A percentile compares a stretch with the other conserved stretches of the same genome.
Evolutionary conservation across 345 rosid genomes (phyloP).

Genomic region (Crucihimalaya himalaica): DNA sequence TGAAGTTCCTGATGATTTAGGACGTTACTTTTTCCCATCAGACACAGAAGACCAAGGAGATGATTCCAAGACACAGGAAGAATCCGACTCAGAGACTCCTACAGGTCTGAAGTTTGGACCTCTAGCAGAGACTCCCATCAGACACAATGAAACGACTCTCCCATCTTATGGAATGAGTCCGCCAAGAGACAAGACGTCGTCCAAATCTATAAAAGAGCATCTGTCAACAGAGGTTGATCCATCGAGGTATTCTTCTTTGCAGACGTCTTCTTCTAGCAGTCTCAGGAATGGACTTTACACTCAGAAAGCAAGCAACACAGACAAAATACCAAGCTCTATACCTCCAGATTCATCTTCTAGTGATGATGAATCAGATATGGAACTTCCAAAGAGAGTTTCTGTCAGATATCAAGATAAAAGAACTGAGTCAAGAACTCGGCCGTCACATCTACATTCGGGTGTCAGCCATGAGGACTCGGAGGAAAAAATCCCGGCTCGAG

Average conservation of each 20-base stretch:
- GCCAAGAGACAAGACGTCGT: constrained; percentile 29
- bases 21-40: constrained; percentile 39
- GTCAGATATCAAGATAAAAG: constrained; percentile 38
- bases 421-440: constrained; percentile 39
- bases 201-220: constrained; percentile 44
- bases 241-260: constrained; percentile 35
- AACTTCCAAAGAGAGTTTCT: constrained; percentile 32
- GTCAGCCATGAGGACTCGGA: constrained; percentile 42
- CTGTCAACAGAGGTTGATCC: constrained; percentile 36
- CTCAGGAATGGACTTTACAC: constrained; percentile 38
- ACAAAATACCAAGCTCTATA: constrained; percentile 37
- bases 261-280: no score
- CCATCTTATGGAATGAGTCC: constrained; percentile 50
- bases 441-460: constrained; percentile 44
- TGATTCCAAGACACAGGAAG: constrained; percentile 40
- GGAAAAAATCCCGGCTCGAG: constrained; percentile 43
- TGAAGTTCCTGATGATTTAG: constrained; percentile 39
- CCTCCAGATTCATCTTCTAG: constrained; percentile 37
- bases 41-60: constrained; percentile 38
- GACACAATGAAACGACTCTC: constrained; percentile 49
- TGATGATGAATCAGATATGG: constrained; percentile 47
- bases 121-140: no score
- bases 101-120: constrained; percentile 47
- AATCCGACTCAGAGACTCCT: constrained; percentile 45
- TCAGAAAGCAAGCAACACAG: constrained; percentile 35